These are phyloP conservation scores for Bocquillonia castaneifolia DNA, from an alignment of 441 rosid species.

Conservation along the genomic window DNA sequence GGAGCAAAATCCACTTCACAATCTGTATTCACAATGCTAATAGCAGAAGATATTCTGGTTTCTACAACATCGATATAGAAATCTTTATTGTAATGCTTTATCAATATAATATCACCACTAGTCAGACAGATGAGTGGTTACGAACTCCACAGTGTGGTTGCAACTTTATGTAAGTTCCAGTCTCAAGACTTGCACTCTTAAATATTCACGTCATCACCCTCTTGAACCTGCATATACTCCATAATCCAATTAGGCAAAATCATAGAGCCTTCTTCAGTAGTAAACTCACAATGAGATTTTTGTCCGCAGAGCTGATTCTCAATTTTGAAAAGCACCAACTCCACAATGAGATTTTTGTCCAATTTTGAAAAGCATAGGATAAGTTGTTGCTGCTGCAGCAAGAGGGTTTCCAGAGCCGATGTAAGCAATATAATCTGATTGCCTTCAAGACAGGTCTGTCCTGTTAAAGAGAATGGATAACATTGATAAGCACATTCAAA, in stretches of 20 bases:
- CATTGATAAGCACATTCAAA: background rate
- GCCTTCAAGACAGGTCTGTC: background rate
- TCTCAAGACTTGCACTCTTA: background rate
- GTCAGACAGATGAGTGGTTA: constrained; percentile 23
- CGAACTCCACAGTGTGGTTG: constrained; percentile 29
- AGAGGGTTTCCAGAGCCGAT: constrained; percentile 1
- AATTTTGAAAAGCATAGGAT: too few relatives aligned
- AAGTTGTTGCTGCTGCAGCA: background rate
- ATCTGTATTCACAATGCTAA: constrained; percentile 21
- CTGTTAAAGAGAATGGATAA: background rate
- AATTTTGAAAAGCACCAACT: constrained; percentile 20
- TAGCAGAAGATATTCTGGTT: constrained; percentile 22
- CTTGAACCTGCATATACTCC: constrained; percentile 21
- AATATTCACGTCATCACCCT: constrained; percentile 1
- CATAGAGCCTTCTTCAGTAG: constrained; percentile 10
- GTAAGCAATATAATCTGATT: constrained; percentile 24
- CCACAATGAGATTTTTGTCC: too few relatives aligned
- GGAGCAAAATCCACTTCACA: constrained; percentile 23
- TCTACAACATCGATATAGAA: constrained; percentile 20
- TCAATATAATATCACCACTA: constrained; percentile 22
- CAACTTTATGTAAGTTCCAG: constrained; percentile 18
- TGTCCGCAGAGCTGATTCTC: background rate
- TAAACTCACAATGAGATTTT: constrained; percentile 26
- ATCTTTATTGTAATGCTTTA: constrained; percentile 7
- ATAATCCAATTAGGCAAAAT: constrained; percentile 26